These are phyloP conservation scores for Aspergillus sp. DNA, from an alignment of 2,329 filamentous ascomycete genomes.

Conservation along the genomic window DNA sequence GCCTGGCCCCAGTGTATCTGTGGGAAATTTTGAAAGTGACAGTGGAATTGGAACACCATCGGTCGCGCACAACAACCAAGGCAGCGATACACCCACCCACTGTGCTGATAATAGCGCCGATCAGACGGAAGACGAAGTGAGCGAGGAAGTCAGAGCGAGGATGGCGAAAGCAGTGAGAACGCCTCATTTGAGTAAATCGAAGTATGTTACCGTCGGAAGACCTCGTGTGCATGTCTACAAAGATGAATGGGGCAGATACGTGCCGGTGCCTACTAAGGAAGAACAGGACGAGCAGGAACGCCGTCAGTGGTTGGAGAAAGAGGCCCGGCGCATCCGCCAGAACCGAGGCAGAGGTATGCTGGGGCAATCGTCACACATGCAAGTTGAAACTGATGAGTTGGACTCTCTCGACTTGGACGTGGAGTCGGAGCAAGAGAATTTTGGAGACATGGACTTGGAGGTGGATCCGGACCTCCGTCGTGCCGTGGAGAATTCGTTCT, in stretches of 20 bases:
- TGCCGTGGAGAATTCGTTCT: too few species aligned
- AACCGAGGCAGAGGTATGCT: background rate
- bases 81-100: too few species aligned
- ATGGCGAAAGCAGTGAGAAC: background rate
- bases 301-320: background rate
- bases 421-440: too few species aligned
- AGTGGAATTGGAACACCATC: too few species aligned
- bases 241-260: constrained; percentile 8
- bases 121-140: too few species aligned
- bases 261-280: background rate
- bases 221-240: constrained; percentile 1
- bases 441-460: too few species aligned
- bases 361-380: background rate
- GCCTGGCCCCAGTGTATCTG: too few species aligned
- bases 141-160: too few species aligned
- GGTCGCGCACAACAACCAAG: too few species aligned
- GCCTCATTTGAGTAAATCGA: background rate
- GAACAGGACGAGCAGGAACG: background rate
- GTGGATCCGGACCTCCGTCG: too few species aligned
- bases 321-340: background rate
- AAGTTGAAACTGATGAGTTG: background rate
- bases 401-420: background rate
- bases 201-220: constrained; percentile 2
- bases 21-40: too few species aligned
- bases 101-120: too few species aligned